Conservation (phyloP, 306 rosid genomes). For the Cucurbita argyrosperma region DNA sequence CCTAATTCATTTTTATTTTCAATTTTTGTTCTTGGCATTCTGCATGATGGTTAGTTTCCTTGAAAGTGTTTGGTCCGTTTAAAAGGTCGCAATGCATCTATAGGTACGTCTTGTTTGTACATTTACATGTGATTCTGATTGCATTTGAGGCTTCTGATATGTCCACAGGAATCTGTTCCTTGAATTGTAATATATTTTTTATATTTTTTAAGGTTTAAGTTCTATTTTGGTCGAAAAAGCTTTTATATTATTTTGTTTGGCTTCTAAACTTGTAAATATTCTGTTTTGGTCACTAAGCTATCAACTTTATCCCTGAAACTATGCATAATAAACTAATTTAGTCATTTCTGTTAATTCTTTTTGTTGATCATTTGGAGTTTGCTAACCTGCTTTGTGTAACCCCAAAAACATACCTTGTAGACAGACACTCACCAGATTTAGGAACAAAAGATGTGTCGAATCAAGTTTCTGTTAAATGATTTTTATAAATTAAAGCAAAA, state of each 20-base stretch:
- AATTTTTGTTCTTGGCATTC: slow-evolving; percentile 23
- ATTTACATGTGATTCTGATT: neutral
- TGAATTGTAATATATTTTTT: neutral
- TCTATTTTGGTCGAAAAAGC: neutral
- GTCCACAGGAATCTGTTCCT: neutral
- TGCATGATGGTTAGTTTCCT: slow-evolving; percentile 43
- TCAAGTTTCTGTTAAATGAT: neutral
- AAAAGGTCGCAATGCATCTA: slow-evolving; percentile 37
- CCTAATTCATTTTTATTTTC: neutral
- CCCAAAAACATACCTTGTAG: neutral
- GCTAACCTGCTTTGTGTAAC: neutral
- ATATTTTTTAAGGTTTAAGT: neutral
- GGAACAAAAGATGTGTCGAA: neutral
- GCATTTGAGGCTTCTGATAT: neutral
- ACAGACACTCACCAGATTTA: neutral
- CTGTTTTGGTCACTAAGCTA: neutral
- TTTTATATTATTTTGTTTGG: neutral
- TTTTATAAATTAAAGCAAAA: neutral
- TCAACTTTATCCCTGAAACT: neutral
- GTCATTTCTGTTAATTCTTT: neutral
- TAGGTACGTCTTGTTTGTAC: neutral
- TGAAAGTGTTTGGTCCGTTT: slow-evolving; percentile 40
- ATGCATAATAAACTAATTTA: neutral
- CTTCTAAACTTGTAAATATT: neutral
- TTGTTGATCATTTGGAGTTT: neutral